Evolutionary conservation across 202 grass and related monocot genomes (phyloP), one percentile per base, ranked within the genome.

Genomic region (Musa balbisiana): DNA sequence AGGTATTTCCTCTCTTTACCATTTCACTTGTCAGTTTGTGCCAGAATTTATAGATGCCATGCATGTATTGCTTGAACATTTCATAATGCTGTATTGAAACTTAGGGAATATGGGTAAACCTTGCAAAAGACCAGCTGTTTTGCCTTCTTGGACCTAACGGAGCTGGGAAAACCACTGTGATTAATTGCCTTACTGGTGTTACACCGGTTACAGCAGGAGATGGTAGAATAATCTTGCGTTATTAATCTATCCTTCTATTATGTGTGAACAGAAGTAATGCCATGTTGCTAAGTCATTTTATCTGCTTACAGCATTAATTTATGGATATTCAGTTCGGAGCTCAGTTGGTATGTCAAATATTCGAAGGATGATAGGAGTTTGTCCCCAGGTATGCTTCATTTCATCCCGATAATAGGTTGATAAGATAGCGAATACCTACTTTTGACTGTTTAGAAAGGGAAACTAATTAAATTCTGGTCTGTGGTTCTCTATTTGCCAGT

Each of bases 131-230:
- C 54, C 95, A 98, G 71, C 69, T 98, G 14, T 98, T 98, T 83
- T 98, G 95, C 81, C 85, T 98, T 72, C 95, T 98, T 82, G 95
- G 91, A 20, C 95, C 95, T 9, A 94, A 98, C 78, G 95, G 91
- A 85, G 95, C 95, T 59, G 95, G 95, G 79, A 98, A 98, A 85
- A 98, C 95, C 73, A 98, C 95, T 65, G 85, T 90, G 53, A 98
- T 94, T 73, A 90, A 84, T 79, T 98, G 95, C 78, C 80, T 94
- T 79, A 98, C 95, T 63, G 95, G 95, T 55, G 89, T 98, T 80
- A 98, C 95, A 69, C 95, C 95, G 65, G 82, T 94, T 67, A 98
- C 95, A 52, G 88, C 81, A 26, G 91, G 95, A 19, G 91, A 98
- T 87, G 95, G 94, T 93, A 77, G 69, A 76, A 52, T 14, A 8